A percentile compares a stretch with the other conserved stretches of the same genome.
These are phyloP conservation scores for Candida arabinofermentans DNA, from an alignment of 805 yeast genomes.

Conservation along the genomic window DNA sequence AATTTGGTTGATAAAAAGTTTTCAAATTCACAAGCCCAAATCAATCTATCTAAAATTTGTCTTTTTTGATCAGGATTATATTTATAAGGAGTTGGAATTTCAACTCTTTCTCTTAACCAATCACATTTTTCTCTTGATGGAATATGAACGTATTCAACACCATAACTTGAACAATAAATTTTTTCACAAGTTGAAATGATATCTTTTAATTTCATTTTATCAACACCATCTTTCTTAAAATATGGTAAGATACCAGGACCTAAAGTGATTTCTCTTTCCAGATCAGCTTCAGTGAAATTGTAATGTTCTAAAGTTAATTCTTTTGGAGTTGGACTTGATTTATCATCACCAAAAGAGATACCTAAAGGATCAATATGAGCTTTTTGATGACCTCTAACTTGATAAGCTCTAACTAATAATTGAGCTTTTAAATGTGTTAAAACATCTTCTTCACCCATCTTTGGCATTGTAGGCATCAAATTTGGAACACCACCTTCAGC, in stretches of 20 bases:
- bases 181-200: conserved; percentile 74
- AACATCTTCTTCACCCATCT: conserved; percentile 59
- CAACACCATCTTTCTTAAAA: conserved; percentile 62
- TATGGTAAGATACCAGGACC: conserved; percentile 98
- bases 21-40: conserved; percentile 96
- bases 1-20: conserved; percentile 88
- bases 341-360: conserved; percentile 74
- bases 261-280: conserved; percentile 76
- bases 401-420: conserved; percentile 95
- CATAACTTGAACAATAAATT: conserved; percentile 83
- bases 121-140: conserved; percentile 95
- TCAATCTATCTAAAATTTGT: conserved; percentile 91
- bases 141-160: conserved; percentile 94
- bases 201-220: conserved; percentile 69
- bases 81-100: conserved; percentile 83
- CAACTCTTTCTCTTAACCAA: conserved; percentile 96
- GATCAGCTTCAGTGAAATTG: conserved; percentile 83
- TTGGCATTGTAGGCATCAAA: conserved; percentile 49
- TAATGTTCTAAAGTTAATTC: conserved; percentile 91
- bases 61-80: conserved; percentile 87
- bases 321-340: conserved; percentile 52
- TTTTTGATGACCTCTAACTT: conserved; percentile 96
- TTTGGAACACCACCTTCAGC: conserved; percentile 75
- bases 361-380: conserved; percentile 96
- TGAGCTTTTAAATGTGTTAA: conserved; percentile 91